These are phyloP conservation scores for Daldinia childiae DNA, from an alignment of 495 filamentous ascomycete species.

Conservation along the genomic window DNA sequence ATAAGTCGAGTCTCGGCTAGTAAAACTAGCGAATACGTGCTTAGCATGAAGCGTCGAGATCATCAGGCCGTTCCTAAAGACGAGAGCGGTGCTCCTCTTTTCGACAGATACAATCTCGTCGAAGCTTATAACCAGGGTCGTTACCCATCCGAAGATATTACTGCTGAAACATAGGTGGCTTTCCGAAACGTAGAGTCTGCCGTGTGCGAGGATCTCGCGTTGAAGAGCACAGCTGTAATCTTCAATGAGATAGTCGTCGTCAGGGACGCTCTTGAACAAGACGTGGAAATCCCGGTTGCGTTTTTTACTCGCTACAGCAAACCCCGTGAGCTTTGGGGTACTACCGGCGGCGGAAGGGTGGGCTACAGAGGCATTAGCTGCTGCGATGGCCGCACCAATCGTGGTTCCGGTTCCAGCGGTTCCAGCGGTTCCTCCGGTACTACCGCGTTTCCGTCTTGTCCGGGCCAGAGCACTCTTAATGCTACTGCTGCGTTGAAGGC, in stretches of 20 bases:
- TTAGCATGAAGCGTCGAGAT: constrained; percentile 95
- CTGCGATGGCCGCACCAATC: constrained; percentile 74
- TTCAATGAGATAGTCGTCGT: constrained; percentile 97
- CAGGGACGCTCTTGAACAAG: constrained; percentile 93
- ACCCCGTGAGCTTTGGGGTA: constrained; percentile 84
- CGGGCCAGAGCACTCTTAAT: constrained; percentile 78
- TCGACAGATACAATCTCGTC: constrained; percentile 97
- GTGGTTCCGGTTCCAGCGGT: constrained; percentile 52
- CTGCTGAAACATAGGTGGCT: constrained; percentile 98
- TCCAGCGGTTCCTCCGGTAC: constrained; percentile 65
- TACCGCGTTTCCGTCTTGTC: constrained; percentile 76
- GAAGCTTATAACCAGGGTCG: constrained; percentile 95
- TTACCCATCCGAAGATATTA: constrained; percentile 98
- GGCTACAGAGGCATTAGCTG: constrained; percentile 70
- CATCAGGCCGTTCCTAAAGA: constrained; percentile 97
- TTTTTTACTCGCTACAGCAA: constrained; percentile 95
- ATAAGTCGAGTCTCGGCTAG: constrained; percentile 94
- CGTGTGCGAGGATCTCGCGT: constrained; percentile 93
- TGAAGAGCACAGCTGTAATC: constrained; percentile 98
- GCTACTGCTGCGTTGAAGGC: constrained; percentile 77
- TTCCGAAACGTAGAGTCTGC: constrained; percentile 94
- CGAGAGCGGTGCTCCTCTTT: constrained; percentile 93
- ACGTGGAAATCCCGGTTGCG: constrained; percentile 95
- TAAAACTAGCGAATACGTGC: constrained; percentile 93
- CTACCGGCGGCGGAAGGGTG: constrained; percentile 66